Evolutionary conservation across 1,139 yeast genomes (phyloP), one percentile per base, ranked within the genome.

Genomic region (Yamadazyma pseudoaaseri): DNA sequence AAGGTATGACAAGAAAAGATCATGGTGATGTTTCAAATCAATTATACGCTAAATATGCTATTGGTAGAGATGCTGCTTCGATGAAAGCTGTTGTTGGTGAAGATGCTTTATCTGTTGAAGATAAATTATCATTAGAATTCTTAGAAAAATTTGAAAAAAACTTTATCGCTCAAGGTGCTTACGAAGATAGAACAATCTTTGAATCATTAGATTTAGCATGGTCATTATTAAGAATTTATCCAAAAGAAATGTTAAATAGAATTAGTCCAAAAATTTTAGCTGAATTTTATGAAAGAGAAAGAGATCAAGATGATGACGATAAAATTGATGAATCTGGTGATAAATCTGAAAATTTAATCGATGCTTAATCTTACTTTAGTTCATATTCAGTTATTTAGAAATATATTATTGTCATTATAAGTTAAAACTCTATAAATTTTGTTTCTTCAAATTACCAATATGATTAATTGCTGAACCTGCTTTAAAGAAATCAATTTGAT

Each of bases 81-180:
- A 92, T 92, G 99, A 92, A 92, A 72, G 96, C 98, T n/a, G 99
- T 92, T 48, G 99, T 92, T 52, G 99, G 99, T 79, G 99, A 92
- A 67, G 99, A 92, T 67, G 98, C 99, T 26, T 76, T 92, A 56
- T 89, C 97, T 23, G 86, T 87, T 48, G 99, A 92, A 68, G 99
- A 92, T 69, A 94, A 92, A 69, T 77, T 92, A 48, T 92, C 98
- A 2, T 76, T 92, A 56, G 99, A 92, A 70, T 92, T 92, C 62
- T 80, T 92, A 70, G 98, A 94, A 61, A 92, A 92, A 71, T 92
- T 92, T 55, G 99, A 92, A 68, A 87, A 86, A 75, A 84, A 92
- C 36, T 94, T 94, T 58, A 87, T 92, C 53, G 60, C 89, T 35
- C 99, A 92, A 71, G 97, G 97, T 60, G 89, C 96, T 35, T 92